phyloP scores from a whole-genome alignment of 2,329 filamentous ascomycete species.

The Monilinia polystroma region DNA sequence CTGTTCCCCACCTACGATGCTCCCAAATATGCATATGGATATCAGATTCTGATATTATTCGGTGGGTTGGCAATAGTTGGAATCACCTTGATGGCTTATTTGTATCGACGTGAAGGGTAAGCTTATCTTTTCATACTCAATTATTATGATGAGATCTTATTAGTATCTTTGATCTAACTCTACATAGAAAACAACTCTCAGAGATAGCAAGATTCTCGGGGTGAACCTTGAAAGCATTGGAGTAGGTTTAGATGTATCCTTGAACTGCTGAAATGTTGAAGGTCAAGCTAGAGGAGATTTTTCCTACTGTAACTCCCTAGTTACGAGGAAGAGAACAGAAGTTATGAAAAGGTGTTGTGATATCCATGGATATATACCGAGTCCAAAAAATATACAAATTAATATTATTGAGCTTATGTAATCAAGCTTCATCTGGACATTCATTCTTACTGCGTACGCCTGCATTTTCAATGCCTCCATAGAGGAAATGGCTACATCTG shows the following conservation, averaged over 20 bases:
- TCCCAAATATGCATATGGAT: conserved; percentile 41
- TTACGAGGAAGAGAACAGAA: too few species aligned
- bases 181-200: not conserved
- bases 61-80: conserved; percentile 37
- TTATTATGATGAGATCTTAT: not conserved
- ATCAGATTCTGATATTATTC: conserved; percentile 41
- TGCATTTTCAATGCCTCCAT: too few species aligned
- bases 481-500: too few species aligned
- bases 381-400: too few species aligned
- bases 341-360: too few species aligned
- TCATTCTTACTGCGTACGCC: too few species aligned
- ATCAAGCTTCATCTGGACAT: too few species aligned
- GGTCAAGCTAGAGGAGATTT: not conserved
- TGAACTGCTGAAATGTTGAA: not conserved
- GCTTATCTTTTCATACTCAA: not conserved
- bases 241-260: not conserved
- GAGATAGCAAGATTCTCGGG: not conserved
- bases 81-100: not conserved
- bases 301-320: not conserved
- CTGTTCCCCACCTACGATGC: conserved; percentile 42
- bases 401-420: too few species aligned
- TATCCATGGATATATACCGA: too few species aligned
- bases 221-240: too few species aligned
- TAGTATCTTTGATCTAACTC: not conserved
- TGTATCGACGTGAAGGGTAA: not conserved